A percentile compares a stretch with the other conserved stretches of the same genome.
phyloP scores from a whole-genome alignment of 306 rosid species.

The Trifolium repens region DNA sequence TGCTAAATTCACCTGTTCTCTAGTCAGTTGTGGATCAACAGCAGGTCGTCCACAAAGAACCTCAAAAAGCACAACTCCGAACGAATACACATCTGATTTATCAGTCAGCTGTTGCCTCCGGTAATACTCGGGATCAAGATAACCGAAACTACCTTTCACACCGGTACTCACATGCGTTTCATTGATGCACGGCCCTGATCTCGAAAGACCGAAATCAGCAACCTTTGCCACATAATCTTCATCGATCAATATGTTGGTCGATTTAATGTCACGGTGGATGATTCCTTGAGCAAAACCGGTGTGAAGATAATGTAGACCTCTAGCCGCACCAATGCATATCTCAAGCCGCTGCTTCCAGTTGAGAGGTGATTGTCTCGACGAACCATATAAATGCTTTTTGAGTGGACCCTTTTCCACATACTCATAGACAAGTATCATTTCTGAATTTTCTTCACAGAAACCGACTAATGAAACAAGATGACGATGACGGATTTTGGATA shows the following conservation, averaged over 20 bases:
- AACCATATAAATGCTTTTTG: slow-evolving; percentile 80
- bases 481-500: slow-evolving; percentile 88
- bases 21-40: slow-evolving; percentile 80
- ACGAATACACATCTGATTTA: slow-evolving; percentile 94
- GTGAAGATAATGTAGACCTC: slow-evolving; percentile 98
- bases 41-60: slow-evolving; percentile 95
- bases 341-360: slow-evolving; percentile 96
- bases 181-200: slow-evolving; percentile 85
- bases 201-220: slow-evolving; percentile 98
- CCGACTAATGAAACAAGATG: slow-evolving; percentile 97
- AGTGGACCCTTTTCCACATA: slow-evolving; percentile 89
- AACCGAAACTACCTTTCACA: slow-evolving; percentile 96
- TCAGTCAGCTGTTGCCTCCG: slow-evolving; percentile 96
- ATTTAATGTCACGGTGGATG: slow-evolving; percentile 98
- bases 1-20: slow-evolving; percentile 90
- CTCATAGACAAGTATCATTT: slow-evolving; percentile 95
- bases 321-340: slow-evolving; percentile 93
- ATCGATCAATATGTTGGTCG: slow-evolving; percentile 90
- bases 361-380: slow-evolving; percentile 57
- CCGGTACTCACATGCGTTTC: slow-evolving; percentile 97
- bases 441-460: slow-evolving; percentile 90
- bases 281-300: slow-evolving; percentile 96
- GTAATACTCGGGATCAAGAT: slow-evolving; percentile 95
- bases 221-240: slow-evolving; percentile 89
- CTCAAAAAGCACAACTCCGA: slow-evolving; percentile 94